phyloP scores from a whole-genome alignment of 371 early-diverging fungal genomes.

The Encephalitozoon intestinalis region DNA sequence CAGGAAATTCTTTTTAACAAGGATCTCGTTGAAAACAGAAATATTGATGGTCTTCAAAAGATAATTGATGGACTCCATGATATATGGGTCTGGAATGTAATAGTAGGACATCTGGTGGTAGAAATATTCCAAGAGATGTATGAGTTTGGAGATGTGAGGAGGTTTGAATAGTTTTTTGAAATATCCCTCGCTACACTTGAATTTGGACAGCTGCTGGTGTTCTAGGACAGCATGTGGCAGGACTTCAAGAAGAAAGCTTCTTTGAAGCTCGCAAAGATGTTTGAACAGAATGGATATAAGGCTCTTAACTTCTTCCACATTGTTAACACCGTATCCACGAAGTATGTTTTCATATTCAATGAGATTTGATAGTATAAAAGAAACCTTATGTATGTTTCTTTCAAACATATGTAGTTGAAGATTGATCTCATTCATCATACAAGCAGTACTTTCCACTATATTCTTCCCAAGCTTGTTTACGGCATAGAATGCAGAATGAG shows the following conservation, averaged over 20 bases:
- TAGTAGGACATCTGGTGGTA: constrained; percentile 24
- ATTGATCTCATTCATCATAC: constrained; percentile 20
- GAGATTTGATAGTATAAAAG: constrained; percentile 39
- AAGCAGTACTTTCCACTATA: not conserved
- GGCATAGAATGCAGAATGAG: constrained; percentile 25
- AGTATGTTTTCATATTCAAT: constrained; percentile 38
- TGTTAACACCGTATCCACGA: not conserved
- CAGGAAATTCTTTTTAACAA: constrained; percentile 42
- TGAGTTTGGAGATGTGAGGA: constrained; percentile 19
- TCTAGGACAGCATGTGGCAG: constrained; percentile 43
- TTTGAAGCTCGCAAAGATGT: constrained; percentile 19
- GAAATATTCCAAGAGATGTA: constrained; percentile 36
- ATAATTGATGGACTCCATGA: constrained; percentile 23
- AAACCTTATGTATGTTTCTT: constrained; percentile 2
- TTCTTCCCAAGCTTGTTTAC: not conserved
- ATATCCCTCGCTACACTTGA: constrained; percentile 29
- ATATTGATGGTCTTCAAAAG: constrained; percentile 33
- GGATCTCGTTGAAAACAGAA: constrained; percentile 38
- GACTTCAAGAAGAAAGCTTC: not conserved
- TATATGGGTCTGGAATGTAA: constrained; percentile 34
- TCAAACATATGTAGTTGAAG: not conserved
- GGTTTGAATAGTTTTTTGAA: constrained; percentile 37
- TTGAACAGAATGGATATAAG: constrained; percentile 28
- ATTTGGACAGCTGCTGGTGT: constrained; percentile 48
- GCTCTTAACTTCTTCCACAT: constrained; percentile 15